A percentile compares a stretch with the other conserved stretches of the same genome.
phyloP scores from a whole-genome alignment of 2,329 filamentous ascomycete species.

The Claviceps pusilla region DNA sequence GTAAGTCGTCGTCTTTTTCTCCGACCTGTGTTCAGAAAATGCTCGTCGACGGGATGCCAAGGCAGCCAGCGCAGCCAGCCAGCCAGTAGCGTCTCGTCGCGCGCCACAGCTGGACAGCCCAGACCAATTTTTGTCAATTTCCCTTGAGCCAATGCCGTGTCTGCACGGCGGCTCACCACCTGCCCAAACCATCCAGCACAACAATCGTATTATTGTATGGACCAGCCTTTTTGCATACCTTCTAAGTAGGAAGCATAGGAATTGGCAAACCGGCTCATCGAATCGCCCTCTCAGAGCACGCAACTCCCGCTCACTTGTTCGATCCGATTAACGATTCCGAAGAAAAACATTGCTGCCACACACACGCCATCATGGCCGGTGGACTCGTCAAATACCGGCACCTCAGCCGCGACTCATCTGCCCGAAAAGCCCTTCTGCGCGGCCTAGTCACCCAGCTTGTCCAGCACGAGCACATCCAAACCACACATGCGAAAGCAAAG shows the following conservation, averaged over 20 bases:
- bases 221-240: neutral
- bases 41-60: neutral
- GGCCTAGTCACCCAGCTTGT: conserved; percentile 94
- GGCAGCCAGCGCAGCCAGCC: neutral
- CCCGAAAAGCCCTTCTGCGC: conserved; percentile 81
- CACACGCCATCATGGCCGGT: conserved; percentile 53
- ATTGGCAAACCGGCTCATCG: neutral
- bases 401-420: conserved; percentile 69
- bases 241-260: neutral
- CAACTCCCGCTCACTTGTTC: neutral
- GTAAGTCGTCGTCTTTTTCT: conserved; percentile 6
- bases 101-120: neutral
- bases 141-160: conserved; percentile 8
- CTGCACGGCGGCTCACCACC: conserved; percentile 2
- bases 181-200: neutral
- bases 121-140: conserved; percentile 4
- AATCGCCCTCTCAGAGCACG: neutral
- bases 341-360: neutral
- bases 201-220: no score
- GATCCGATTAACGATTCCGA: neutral
- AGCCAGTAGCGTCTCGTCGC: neutral
- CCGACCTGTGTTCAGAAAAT: neutral
- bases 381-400: conserved; percentile 79
- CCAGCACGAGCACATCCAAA: conserved; percentile 82
- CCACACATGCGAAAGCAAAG: conserved; percentile 93